Base-by-base conservation (phyloP, 176 grass and related monocot species). In the Triticum turgidum region DNA sequence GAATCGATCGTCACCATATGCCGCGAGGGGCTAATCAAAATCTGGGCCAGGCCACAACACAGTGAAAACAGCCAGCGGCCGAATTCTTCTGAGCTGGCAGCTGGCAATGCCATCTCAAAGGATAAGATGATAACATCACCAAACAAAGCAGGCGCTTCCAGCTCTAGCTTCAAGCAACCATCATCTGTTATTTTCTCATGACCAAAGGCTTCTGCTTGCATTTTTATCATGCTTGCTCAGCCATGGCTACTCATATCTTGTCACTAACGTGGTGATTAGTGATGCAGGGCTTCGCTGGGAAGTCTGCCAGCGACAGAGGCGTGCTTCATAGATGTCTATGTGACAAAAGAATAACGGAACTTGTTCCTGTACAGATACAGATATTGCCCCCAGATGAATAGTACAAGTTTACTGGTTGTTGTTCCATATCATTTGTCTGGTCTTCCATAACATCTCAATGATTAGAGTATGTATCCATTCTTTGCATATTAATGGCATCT, bases 21-120 rank as follows among this genome's bases (percentile, higher is more conserved):
- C 69, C 90, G 90, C 0, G 90, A 97, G 84, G 97, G 97, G 52
- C 80, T 90, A 85, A 93, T 99, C 41, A 97, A 93, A 88, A 91
- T 94, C 58, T 94, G 90, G 92, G 80, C 85, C 14, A 91, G 94
- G 74, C 90, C 92, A 12, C 78, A 84, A 42, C 83, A 94, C 70
- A 64, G 65, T 30, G 88, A 94, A 59, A 89, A 87, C 62, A 88
- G 73, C 73, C 77, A 84, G 71, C 81, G 89, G 32, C 88, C 81
- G 17, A 90, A 87, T 89, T 83, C 92, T 80, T 92, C 91, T 10
- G 92, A 99, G 61, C 80, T 73, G 59, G 77, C 79, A 11, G 20
- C 82, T 71, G 69, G 84, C 32, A 82, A 65, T 84, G 27, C 77
- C 9, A 85, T 69, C 69, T 63, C 86, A 2, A 94, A 96, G 90